phyloP scores from a whole-genome alignment of 2,329 filamentous ascomycete genomes.

The Canariomyces notabilis region DNA sequence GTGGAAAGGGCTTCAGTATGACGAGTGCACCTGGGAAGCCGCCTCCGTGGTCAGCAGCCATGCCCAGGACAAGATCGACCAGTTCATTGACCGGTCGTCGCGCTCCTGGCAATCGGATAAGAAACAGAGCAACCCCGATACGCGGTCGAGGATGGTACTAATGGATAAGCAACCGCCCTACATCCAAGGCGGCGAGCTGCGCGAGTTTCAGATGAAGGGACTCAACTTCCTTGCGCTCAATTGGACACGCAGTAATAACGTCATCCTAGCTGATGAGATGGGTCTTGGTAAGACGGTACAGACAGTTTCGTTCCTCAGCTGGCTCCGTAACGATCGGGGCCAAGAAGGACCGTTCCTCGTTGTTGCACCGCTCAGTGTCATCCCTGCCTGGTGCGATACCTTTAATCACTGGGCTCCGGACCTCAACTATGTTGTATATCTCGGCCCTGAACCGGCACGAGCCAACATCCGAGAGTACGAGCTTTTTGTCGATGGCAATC shows the following conservation, averaged over 20 bases:
- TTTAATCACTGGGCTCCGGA: constrained; percentile 96
- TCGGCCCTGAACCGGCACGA: constrained; percentile 80
- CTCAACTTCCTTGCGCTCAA: constrained; percentile 95
- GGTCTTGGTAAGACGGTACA: constrained; percentile 97
- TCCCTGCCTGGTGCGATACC: constrained; percentile 96
- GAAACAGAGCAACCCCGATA: constrained; percentile 68
- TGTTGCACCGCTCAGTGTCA: constrained; percentile 93
- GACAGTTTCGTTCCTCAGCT: constrained; percentile 94
- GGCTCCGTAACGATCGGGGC: constrained; percentile 81
- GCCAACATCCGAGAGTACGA: constrained; percentile 87
- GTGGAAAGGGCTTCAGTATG: constrained; percentile 92
- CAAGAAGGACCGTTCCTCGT: constrained; percentile 96
- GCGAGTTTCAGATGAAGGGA: constrained; percentile 89
- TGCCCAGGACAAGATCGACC: constrained; percentile 86
- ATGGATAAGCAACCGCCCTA: constrained; percentile 80
- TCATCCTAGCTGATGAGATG: constrained; percentile 98
- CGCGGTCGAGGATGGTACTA: constrained; percentile 67
- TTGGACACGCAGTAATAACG: constrained; percentile 90
- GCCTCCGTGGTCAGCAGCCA: constrained; percentile 69
- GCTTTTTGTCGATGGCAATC: constrained; percentile 77
- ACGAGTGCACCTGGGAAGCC: constrained; percentile 90
- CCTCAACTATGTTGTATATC: constrained; percentile 94
- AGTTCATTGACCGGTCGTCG: constrained; percentile 77
- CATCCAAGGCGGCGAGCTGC: constrained; percentile 75
- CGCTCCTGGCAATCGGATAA: constrained; percentile 77